Evolutionary conservation across 2,329 filamentous ascomycete species (phyloP), one percentile per base, ranked within the genome.

Genomic region (Xylaria sp.): DNA sequence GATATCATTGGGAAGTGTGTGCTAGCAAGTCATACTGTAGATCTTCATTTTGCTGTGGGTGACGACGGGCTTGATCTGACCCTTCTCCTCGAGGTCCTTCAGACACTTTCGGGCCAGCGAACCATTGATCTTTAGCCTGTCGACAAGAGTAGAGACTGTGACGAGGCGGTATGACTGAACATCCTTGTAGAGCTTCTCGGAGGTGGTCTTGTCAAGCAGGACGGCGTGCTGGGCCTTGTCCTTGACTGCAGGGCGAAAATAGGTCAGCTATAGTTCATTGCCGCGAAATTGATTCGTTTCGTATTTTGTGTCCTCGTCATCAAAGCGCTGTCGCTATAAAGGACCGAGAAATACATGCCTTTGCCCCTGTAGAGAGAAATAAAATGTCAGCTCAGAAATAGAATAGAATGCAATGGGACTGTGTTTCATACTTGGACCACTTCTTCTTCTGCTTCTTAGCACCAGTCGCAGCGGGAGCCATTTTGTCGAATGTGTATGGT

Each of bases 211-310:
- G 90, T 99, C 96, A 87, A 99, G 94, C 83, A 98, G 89, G 86
- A 99, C 96, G 85, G 93, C 93, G 91, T 99, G 96, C 86, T 98
- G 92, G 87, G 96, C 95, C 94, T 99, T 99, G 91, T 99, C 96
- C 96, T 99, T 99, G 89, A 99, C 96, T 80, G 64, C 52, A 73
- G 13, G 44, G 39, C 59, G 32, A 48, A 54, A n/a, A 55, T 46
- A 67, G 20, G 72, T 77, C 71, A 78, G 76, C 50, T 52, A 37
- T n/a, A 63, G 59, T 63, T 55, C 51, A 60, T 57, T 12, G 8
- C 37, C n/a, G 41, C n/a, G 10, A 51, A 48, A 5, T 25, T 23
- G 50, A 37, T 51, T 69, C 57, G 48, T 66, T 68, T 65, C 61
- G 48, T 63, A 52, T 63, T 72, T 72, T 46, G 65, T 18, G 44